phyloP scores from a whole-genome alignment of 2,329 filamentous ascomycete species.

The Grosmannia penicillata region DNA sequence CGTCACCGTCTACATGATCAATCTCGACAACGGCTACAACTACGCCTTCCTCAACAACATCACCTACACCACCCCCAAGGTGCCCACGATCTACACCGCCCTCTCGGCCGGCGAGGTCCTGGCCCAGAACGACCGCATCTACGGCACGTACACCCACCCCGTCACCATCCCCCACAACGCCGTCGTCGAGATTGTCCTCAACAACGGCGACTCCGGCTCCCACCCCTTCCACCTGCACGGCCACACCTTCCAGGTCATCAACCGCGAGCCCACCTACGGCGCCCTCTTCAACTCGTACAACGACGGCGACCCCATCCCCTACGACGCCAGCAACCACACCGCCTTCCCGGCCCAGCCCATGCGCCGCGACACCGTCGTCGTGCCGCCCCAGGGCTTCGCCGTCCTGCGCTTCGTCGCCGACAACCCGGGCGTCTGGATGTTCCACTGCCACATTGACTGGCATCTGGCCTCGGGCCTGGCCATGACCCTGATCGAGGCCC shows the following conservation, averaged over 20 bases:
- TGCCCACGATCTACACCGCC: constrained; percentile 66
- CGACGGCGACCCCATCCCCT: constrained; percentile 20
- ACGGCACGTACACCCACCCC: constrained; percentile 50
- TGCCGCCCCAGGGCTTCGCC: constrained; percentile 51
- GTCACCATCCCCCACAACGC: constrained; percentile 53
- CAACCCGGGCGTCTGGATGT: constrained; percentile 47
- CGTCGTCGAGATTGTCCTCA: constrained; percentile 62
- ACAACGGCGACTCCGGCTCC: constrained; percentile 56
- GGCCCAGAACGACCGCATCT: constrained; percentile 43
- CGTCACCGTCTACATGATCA: constrained; percentile 51
- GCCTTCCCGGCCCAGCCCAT: constrained; percentile 42
- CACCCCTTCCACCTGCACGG: constrained; percentile 73
- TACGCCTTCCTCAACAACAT: constrained; percentile 62
- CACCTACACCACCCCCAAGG: constrained; percentile 59
- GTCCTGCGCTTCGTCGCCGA: constrained; percentile 53
- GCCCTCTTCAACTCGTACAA: constrained; percentile 36
- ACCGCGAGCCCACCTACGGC: constrained; percentile 42
- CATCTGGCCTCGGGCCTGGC: constrained; percentile 54
- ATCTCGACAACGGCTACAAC: constrained; percentile 32
- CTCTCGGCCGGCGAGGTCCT: constrained; percentile 40
- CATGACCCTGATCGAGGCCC: constrained; percentile 49
- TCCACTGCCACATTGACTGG: constrained; percentile 76
- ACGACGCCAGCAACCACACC: constrained; percentile 10
- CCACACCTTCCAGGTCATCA: constrained; percentile 49
- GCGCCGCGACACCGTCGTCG: constrained; percentile 52